These are phyloP conservation scores for Jatropha podagrica DNA, from an alignment of 441 rosid species.

Conservation along the genomic window DNA sequence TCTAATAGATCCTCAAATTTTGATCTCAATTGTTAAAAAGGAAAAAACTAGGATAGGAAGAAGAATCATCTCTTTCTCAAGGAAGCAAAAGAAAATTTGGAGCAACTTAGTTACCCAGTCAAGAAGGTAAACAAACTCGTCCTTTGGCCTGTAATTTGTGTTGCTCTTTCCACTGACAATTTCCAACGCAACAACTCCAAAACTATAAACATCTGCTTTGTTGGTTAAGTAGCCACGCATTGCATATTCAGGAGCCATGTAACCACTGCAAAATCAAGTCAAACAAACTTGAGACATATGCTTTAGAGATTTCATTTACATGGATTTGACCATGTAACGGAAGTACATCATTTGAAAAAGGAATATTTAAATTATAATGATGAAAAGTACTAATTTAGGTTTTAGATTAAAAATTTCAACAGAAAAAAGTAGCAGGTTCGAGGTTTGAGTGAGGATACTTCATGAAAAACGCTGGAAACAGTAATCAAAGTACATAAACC, in stretches of 20 bases:
- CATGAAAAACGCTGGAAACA: neutral
- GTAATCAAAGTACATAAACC: neutral
- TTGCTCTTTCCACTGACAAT: slow-evolving; percentile 70
- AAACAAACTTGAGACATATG: neutral
- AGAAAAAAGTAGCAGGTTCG: neutral
- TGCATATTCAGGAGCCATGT: slow-evolving; percentile 29
- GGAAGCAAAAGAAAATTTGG: neutral
- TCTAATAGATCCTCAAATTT: neutral
- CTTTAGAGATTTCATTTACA: neutral
- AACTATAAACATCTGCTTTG: slow-evolving; percentile 50
- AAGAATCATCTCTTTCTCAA: neutral
- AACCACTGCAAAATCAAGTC: slow-evolving; percentile 42
- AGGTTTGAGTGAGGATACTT: neutral
- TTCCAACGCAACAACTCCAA: slow-evolving; percentile 47
- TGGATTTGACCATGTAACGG: neutral
- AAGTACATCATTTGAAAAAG: neutral
- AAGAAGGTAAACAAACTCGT: slow-evolving; percentile 77
- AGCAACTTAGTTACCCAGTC: slow-evolving; percentile 55
- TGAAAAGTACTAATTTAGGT: neutral
- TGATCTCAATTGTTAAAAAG: neutral
- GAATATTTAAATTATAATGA: neutral
- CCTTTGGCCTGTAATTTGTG: slow-evolving; percentile 74
- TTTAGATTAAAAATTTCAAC: neutral
- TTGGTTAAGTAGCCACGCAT: slow-evolving; percentile 51
- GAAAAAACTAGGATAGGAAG: neutral